Percentiles rank a stretch among this genome's conserved stretches.
These are phyloP conservation scores for Coniophora puteana DNA, from an alignment of 1,284 basidiomycete species.

Conservation along the genomic window DNA sequence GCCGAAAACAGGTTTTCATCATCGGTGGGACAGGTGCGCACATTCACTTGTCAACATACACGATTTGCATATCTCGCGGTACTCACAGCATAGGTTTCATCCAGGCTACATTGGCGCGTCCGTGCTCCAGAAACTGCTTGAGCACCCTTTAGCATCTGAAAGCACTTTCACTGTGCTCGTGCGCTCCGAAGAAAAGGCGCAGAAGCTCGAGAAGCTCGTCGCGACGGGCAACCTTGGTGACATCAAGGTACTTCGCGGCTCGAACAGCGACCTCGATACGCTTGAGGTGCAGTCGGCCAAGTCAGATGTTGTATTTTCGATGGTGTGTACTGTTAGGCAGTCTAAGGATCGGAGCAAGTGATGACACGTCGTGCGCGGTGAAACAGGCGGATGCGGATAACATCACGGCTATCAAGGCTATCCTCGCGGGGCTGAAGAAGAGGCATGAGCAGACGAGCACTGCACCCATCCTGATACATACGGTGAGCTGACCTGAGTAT, in stretches of 20 bases:
- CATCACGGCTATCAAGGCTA: conserved; percentile 15
- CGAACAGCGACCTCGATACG: conserved; percentile 12
- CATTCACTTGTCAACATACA: too few relatives aligned
- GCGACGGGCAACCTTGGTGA: not conserved
- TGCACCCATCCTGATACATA: conserved; percentile 26
- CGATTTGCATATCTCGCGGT: too few relatives aligned
- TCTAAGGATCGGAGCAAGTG: too few relatives aligned
- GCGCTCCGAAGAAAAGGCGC: not conserved
- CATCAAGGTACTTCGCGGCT: not conserved
- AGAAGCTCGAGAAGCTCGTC: not conserved
- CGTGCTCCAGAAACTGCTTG: not conserved
- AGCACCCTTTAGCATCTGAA: not conserved
- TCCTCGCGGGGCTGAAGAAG: conserved; percentile 21
- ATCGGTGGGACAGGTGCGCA: too few relatives aligned
- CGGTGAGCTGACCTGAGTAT: conserved; percentile 22
- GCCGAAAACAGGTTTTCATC: too few relatives aligned
- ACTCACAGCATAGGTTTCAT: too few relatives aligned
- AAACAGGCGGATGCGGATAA: conserved; percentile 19
- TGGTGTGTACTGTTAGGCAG: conserved; percentile 16
- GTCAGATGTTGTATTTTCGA: conserved; percentile 31
- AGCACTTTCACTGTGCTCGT: not conserved
- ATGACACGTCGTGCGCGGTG: not conserved
- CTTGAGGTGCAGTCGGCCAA: conserved; percentile 21
- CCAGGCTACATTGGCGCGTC: conserved; percentile 1
- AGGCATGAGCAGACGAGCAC: conserved; percentile 17